These are phyloP conservation scores for Oxytropis ochrocephala DNA, from an alignment of 306 rosid species.

Conservation along the genomic window DNA sequence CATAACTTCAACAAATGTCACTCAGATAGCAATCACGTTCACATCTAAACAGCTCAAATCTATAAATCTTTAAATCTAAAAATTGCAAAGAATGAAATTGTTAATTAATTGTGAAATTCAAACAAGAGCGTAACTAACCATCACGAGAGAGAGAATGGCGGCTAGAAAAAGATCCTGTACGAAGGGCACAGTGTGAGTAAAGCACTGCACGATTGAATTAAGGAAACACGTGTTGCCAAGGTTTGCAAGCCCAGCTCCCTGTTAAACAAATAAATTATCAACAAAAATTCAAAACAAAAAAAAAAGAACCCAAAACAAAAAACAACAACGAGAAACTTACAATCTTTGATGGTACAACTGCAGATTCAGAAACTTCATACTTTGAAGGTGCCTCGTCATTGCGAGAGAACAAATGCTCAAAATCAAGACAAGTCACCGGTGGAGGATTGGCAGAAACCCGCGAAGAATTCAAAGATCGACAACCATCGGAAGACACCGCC, in stretches of 20 bases:
- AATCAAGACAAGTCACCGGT: background rate
- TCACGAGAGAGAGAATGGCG: constrained; percentile 36
- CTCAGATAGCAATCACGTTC: no score
- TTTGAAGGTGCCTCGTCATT: background rate
- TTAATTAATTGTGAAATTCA: background rate
- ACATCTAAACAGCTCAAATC: background rate
- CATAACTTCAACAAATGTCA: background rate
- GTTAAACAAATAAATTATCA: constrained; percentile 9
- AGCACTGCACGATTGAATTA: constrained; percentile 76
- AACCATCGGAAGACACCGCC: background rate
- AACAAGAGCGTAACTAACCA: constrained; percentile 30
- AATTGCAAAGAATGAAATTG: no score
- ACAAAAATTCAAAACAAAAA: background rate
- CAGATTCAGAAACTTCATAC: background rate
- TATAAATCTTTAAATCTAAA: no score
- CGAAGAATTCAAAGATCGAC: background rate
- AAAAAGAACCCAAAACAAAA: background rate
- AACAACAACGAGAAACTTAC: background rate
- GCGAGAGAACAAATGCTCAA: background rate
- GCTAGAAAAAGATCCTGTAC: constrained; percentile 46
- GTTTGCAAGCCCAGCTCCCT: constrained; percentile 86
- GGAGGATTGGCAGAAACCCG: constrained; percentile 5
- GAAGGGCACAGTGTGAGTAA: constrained; percentile 79
- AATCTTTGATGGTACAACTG: constrained; percentile 28
- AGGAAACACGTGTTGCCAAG: constrained; percentile 86